Evolutionary conservation across 495 filamentous ascomycete genomes (phyloP), one percentile per base, ranked within the genome.

Genomic region (Podospora fimiseda): DNA sequence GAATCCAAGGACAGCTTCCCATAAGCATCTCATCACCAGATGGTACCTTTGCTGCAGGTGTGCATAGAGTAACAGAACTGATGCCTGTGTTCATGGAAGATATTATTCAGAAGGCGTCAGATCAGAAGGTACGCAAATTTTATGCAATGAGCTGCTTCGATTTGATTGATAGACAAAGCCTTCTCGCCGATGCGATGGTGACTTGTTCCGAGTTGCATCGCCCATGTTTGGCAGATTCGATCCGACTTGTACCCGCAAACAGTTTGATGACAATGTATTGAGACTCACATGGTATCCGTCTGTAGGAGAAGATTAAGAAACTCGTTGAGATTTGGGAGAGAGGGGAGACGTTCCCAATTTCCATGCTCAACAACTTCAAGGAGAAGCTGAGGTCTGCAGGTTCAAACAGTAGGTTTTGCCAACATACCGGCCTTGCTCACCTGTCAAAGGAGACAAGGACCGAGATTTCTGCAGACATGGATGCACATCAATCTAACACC

Each of bases 311-410:
- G 78, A 92, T 96, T 65, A 87, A 81, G 69, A 96, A 96, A 68
- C 82, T 97, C 62, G 76, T 96, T 73, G 90, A 95, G 66, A 98
- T 98, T 62, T 98, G 93, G 93, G 92, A 97, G 65, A 90, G 91
- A 56, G 90, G 89, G 51, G 82, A 83, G 63, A 97, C 90, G 22
- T 97, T 98, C 70, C 91, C 92, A 21, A 66, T 81, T 18, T 65
- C 82, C 27, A 86, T 95, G 84, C 80, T 98, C 62, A 78, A 79
- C 43, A 81, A 81, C 14, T 95, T 96, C 79, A 95, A 90, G 67
- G 79, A 90, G 63, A 93, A 88, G 69, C 70, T 96, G 64, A 84
- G 78, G 53, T 74, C 80, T 51, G 71, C 80, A 30, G 62, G 69
- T 64, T 70, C 71, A 50, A 76, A 78, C 61, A 80, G 85, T 89